These are phyloP conservation scores for Yamadazyma atmosphaerica DNA, from an alignment of 1,139 yeast genomes.

Conservation along the genomic window DNA sequence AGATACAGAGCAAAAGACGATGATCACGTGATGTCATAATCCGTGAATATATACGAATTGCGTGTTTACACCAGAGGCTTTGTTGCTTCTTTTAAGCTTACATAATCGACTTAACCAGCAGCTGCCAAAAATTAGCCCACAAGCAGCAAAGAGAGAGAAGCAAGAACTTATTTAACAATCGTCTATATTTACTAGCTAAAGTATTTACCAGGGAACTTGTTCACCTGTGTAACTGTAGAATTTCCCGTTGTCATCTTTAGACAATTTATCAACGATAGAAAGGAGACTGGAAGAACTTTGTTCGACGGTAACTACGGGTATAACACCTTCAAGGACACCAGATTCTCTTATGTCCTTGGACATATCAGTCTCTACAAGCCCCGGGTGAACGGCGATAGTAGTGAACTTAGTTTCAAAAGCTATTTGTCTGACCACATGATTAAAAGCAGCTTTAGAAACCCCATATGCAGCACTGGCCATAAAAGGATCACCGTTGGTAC, in stretches of 20 bases:
- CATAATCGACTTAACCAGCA: too few species aligned
- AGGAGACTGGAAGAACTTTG: background rate
- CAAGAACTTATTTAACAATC: too few species aligned
- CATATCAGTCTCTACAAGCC: constrained; percentile 9
- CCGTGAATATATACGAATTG: too few species aligned
- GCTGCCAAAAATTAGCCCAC: too few species aligned
- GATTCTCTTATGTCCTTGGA: background rate
- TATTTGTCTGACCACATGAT: constrained; percentile 7
- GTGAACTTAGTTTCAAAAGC: constrained; percentile 19
- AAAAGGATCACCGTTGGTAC: constrained; percentile 17
- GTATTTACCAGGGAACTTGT: too few species aligned
- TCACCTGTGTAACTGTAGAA: too few species aligned
- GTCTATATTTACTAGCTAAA: background rate
- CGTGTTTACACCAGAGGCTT: too few species aligned
- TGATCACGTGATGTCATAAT: too few species aligned
- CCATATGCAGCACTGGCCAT: constrained; percentile 6
- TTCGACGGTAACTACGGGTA: background rate
- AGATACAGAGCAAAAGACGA: too few species aligned
- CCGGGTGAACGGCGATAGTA: constrained; percentile 54
- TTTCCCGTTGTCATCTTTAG: constrained; percentile 4
- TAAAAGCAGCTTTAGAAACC: constrained; percentile 9
- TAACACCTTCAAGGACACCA: background rate
- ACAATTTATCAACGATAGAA: constrained; percentile 4
- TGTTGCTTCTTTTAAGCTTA: too few species aligned
- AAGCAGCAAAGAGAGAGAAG: too few species aligned